A percentile compares a stretch with the other conserved stretches of the same genome.
Evolutionary conservation across 1,284 basidiomycete genomes (phyloP).

Genomic region (Apiotrichum mycotoxinovorans): DNA sequence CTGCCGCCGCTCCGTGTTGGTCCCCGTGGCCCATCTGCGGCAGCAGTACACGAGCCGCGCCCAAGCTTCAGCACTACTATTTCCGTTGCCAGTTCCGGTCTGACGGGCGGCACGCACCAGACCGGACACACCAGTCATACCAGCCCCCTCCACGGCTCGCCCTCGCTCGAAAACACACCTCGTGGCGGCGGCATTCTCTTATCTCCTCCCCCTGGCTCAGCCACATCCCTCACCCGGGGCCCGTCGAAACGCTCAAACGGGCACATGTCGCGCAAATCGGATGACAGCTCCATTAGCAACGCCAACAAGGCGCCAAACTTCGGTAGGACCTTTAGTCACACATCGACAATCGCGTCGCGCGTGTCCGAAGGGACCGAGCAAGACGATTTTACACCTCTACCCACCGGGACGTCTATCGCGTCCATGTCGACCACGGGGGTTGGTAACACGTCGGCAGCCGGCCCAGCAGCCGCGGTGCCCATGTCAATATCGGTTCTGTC

Average conservation of each 20-base stretch:
- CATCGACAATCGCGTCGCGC: slow-evolving; percentile 3
- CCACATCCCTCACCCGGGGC: background rate
- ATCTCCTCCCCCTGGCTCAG: slow-evolving; percentile 1
- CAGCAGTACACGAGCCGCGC: slow-evolving; percentile 1
- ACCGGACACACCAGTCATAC: slow-evolving; percentile 12
- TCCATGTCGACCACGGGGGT: background rate
- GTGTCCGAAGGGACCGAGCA: slow-evolving; percentile 4
- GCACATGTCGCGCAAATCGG: background rate
- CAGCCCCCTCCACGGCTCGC: slow-evolving; percentile 1
- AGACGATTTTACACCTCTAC: background rate
- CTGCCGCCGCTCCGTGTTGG: slow-evolving; percentile 19
- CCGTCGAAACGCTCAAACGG: slow-evolving; percentile 13
- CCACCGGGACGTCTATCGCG: background rate
- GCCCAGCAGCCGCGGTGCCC: too few species aligned
- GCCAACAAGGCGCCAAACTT: slow-evolving; percentile 5
- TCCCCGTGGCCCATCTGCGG: background rate
- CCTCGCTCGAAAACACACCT: slow-evolving; percentile 4
- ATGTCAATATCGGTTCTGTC: background rate
- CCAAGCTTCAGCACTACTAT: slow-evolving; percentile 14
- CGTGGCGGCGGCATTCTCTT: slow-evolving; percentile 13
- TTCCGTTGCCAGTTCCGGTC: slow-evolving; percentile 2
- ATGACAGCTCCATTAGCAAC: slow-evolving; percentile 1
- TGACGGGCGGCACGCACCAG: too few species aligned
- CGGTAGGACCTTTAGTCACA: slow-evolving; percentile 1
- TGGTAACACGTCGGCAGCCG: background rate